Evolutionary conservation across 768 basidiomycete genomes (phyloP), one percentile per base, ranked within the genome.

Genomic region (Pisolithus orientalis): DNA sequence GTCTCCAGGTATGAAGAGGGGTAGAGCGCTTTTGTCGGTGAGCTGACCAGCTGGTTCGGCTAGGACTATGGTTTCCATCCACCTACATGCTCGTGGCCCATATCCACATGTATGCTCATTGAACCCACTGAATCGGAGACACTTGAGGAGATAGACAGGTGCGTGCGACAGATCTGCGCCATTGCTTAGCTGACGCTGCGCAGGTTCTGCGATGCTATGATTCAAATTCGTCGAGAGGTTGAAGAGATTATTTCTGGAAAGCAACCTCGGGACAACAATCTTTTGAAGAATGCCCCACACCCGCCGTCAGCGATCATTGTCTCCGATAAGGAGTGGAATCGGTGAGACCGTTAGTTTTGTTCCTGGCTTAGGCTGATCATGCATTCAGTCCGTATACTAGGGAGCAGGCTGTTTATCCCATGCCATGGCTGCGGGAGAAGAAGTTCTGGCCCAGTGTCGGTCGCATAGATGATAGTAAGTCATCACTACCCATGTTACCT

Each of bases 181-280:
- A 47, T 37, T 31, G 16, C 27, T 42, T 11, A 28, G 21, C 50
- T 21, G 31, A 31, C 44, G 42, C 38, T 9, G 31, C 44, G 37
- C 55, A 90, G 90, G 62, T 98, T 99, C 76, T 96, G 95, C 70
- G 92, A 98, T 59, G 95, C 96, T 21, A 96, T 98, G 92, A 94
- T 99, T 57, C 82, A 87, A 57, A 99, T 99, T 58, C 88, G 94
- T 47, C 74, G 82, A 60, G 96, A 99, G 69, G 94, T 84, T 0
- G 85, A 94, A 51, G 90, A 94, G 45, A 80, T 99, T 60, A 80
- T 88, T 42, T 72, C 78, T 16, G 96, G 95, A 45, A 86, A 85
- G 62, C 93, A 95, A 66, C 89, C 93, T 3, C 86, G 78, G 65
- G 90, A 90, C 57, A 90, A 92, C 72, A 99, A 99, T 65, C 68